These are phyloP conservation scores for Millerozyma acaciae DNA, from an alignment of 805 yeast species.

Conservation along the genomic window DNA sequence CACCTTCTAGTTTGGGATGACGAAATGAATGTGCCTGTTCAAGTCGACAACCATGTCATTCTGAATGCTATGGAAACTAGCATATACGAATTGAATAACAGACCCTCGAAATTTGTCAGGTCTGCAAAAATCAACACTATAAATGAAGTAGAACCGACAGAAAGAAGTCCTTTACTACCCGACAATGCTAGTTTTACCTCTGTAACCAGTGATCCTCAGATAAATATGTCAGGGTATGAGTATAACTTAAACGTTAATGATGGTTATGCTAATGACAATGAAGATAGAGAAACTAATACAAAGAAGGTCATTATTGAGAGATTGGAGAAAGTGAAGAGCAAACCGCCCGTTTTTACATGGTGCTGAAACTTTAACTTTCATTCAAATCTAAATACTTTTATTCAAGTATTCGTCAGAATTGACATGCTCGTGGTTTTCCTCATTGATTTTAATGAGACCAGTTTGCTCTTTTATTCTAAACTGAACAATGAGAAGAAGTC, in stretches of 20 bases:
- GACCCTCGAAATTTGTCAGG: not conserved
- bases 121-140: conserved; percentile 2
- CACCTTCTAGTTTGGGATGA: conserved; percentile 59
- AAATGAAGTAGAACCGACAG: conserved; percentile 3
- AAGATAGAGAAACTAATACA: conserved; percentile 14
- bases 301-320: conserved; percentile 58
- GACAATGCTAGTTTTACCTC: conserved; percentile 7
- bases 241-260: conserved; percentile 14
- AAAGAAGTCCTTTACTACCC: conserved; percentile 7
- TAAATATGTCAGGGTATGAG: conserved; percentile 20
- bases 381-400: not conserved
- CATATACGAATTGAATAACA: conserved; percentile 14
- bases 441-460: conserved; percentile 36
- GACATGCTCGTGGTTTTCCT: conserved; percentile 15
- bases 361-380: conserved; percentile 31
- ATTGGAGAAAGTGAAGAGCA: conserved; percentile 48
- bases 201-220: conserved; percentile 1
- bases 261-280: conserved; percentile 2
- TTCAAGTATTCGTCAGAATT: not conserved
- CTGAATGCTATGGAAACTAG: conserved; percentile 38
- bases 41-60: conserved; percentile 26
- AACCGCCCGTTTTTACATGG: conserved; percentile 68
- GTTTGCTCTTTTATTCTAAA: conserved; percentile 54
- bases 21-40: conserved; percentile 51
- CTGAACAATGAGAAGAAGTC: conserved; percentile 58